Evolutionary conservation across 305 asterid species (phyloP).

Genomic region (Solanum hybrid): DNA sequence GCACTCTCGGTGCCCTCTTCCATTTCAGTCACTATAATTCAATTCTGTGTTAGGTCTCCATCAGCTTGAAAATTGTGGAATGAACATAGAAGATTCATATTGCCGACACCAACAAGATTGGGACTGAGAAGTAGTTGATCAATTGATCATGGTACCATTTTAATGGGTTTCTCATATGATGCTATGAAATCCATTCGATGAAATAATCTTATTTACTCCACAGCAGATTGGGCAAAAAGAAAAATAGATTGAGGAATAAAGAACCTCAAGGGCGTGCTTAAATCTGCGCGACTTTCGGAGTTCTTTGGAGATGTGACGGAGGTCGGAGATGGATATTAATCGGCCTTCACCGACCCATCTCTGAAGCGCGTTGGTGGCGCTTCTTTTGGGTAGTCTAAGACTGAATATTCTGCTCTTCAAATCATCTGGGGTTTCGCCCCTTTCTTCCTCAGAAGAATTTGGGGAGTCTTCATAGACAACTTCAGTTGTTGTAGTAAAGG

Average conservation of each 20-base stretch:
- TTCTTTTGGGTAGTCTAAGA: slow-evolving; percentile 75
- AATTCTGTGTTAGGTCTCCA: neutral
- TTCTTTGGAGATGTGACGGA: slow-evolving; percentile 61
- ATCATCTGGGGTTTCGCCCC: slow-evolving; percentile 42
- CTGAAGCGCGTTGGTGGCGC: slow-evolving; percentile 59
- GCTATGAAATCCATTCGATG: neutral
- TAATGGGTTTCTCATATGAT: neutral
- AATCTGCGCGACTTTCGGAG: slow-evolving; percentile 53
- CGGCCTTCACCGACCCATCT: slow-evolving; percentile 71
- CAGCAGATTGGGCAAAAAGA: neutral
- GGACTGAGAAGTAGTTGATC: neutral
- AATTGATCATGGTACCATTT: neutral
- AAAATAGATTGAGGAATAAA: neutral
- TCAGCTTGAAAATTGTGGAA: neutral
- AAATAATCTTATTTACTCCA: neutral
- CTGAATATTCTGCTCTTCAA: slow-evolving; percentile 69
- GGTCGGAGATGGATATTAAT: slow-evolving; percentile 42
- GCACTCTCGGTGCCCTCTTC: neutral
- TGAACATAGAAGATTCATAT: neutral
- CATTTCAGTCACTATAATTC: neutral
- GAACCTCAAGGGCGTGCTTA: slow-evolving; percentile 95
- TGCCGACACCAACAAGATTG: neutral
- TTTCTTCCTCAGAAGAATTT: slow-evolving; percentile 18
- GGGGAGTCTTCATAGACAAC: slow-evolving; percentile 23
- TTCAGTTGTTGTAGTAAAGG: slow-evolving; percentile 40